These are phyloP conservation scores for Mycena alexandri DNA, from an alignment of 768 basidiomycete species.

Conservation along the genomic window DNA sequence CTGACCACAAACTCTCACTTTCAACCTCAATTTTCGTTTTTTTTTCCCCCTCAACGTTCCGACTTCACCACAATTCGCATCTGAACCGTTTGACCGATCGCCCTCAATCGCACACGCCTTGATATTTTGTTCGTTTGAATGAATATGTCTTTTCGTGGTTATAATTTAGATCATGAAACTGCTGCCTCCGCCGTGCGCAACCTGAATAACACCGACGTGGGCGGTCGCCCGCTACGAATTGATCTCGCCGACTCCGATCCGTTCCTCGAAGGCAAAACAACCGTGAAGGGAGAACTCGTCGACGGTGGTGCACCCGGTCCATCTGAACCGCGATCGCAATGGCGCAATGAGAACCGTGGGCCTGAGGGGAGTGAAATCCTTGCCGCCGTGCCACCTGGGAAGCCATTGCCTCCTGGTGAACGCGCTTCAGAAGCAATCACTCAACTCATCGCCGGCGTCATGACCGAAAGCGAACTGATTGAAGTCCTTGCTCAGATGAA, in stretches of 20 bases:
- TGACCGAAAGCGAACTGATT: slow-evolving; percentile 87
- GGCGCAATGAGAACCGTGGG: slow-evolving; percentile 57
- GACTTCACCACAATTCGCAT: background rate
- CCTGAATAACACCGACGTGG: slow-evolving; percentile 92
- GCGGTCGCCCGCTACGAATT: slow-evolving; percentile 92
- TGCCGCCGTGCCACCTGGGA: slow-evolving; percentile 78
- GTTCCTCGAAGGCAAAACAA: slow-evolving; percentile 91
- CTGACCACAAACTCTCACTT: slow-evolving; percentile 42
- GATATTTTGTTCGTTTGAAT: slow-evolving; percentile 33
- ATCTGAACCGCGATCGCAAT: slow-evolving; percentile 65
- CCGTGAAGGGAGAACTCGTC: slow-evolving; percentile 84
- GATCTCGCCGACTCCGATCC: slow-evolving; percentile 96
- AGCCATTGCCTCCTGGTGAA: slow-evolving; percentile 77
- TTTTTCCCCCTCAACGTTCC: slow-evolving; percentile 16
- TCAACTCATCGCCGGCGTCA: slow-evolving; percentile 79
- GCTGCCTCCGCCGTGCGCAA: slow-evolving; percentile 96
- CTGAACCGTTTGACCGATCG: background rate
- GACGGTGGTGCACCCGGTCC: slow-evolving; percentile 73
- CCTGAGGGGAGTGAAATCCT: slow-evolving; percentile 70
- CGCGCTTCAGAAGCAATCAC: slow-evolving; percentile 87
- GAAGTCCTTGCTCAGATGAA: slow-evolving; percentile 99
- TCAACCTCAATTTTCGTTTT: slow-evolving; percentile 24
- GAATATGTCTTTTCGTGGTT: slow-evolving; percentile 30
- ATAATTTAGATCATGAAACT: slow-evolving; percentile 88
- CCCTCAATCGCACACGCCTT: slow-evolving; percentile 21